A percentile compares a stretch with the other conserved stretches of the same genome.
phyloP scores from a whole-genome alignment of 2,329 filamentous ascomycete species.

The Botrytis cinerea region DNA sequence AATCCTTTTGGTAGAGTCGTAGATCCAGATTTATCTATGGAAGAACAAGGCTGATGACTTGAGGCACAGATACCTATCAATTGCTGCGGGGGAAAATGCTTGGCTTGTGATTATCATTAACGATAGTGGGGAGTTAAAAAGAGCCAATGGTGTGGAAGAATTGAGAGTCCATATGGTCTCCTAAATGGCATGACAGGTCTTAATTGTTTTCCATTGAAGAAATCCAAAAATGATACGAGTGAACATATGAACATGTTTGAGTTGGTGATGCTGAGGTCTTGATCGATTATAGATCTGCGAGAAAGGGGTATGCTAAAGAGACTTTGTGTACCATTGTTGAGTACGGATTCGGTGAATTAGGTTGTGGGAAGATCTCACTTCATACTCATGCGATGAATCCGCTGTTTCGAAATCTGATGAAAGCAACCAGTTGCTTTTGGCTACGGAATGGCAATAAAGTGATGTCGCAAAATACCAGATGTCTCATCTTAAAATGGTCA shows the following conservation, averaged over 20 bases:
- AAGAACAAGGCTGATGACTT: not conserved
- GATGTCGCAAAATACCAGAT: not conserved
- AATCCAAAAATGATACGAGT: not conserved
- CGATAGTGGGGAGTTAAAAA: not conserved
- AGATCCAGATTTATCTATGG: not conserved
- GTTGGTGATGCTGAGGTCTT: constrained; percentile 31
- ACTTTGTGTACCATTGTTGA: constrained; percentile 32
- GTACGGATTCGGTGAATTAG: constrained; percentile 32
- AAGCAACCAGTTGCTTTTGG: not conserved
- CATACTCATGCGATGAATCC: constrained; percentile 30
- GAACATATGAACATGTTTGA: not conserved
- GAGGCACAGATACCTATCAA: not conserved
- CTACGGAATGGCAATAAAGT: not conserved
- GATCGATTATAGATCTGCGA: constrained; percentile 33
- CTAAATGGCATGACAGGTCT: constrained; percentile 25
- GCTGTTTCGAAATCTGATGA: constrained; percentile 26
- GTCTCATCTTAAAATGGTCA: not conserved
- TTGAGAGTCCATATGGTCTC: constrained; percentile 19
- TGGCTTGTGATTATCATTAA: constrained; percentile 21
- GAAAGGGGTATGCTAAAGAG: constrained; percentile 34
- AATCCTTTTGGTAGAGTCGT: constrained; percentile 25
- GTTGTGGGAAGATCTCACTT: constrained; percentile 28
- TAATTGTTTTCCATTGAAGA: constrained; percentile 18
- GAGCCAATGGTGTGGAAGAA: not conserved
- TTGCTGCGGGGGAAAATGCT: constrained; percentile 21